These are phyloP conservation scores for Barnettozyma hawaiiensis DNA, from an alignment of 1,139 yeast species.

Conservation along the genomic window DNA sequence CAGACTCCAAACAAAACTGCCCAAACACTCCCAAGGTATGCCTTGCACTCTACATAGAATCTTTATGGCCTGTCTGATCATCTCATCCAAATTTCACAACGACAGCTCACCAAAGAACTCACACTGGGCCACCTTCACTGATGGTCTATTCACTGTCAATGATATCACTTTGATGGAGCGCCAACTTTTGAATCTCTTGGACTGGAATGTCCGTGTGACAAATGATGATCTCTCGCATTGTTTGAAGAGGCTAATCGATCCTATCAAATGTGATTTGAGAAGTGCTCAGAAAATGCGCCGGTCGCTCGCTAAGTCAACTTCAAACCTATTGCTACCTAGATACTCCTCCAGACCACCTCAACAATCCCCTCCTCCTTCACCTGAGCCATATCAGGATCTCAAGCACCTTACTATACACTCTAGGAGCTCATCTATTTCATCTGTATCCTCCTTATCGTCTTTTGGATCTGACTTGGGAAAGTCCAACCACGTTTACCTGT, in stretches of 20 bases:
- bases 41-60: conserved; percentile 78
- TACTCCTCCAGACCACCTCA: conserved; percentile 5
- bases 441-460: conserved; percentile 8
- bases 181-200: conserved; percentile 58
- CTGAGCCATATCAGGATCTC: conserved; percentile 6
- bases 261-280: conserved; percentile 54
- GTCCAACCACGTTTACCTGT: background rate
- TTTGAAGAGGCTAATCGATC: conserved; percentile 51
- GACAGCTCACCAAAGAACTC: conserved; percentile 71
- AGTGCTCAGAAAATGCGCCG: conserved; percentile 27
- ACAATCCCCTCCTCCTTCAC: conserved; percentile 7
- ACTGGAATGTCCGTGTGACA: conserved; percentile 62
- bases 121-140: conserved; percentile 77
- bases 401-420: conserved; percentile 3
- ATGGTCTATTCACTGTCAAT: conserved; percentile 58
- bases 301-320: conserved; percentile 10
- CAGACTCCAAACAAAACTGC: conserved; percentile 52
- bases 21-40: conserved; percentile 65
- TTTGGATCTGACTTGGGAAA: background rate
- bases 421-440: conserved; percentile 14
- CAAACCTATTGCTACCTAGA: background rate
- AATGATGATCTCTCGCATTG: conserved; percentile 47
- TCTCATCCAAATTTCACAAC: conserved; percentile 69
- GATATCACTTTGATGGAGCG: conserved; percentile 80
- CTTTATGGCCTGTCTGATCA: conserved; percentile 64